Conservation (phyloP, 2,329 filamentous ascomycete species). For the Claviceps spartinae region DNA sequence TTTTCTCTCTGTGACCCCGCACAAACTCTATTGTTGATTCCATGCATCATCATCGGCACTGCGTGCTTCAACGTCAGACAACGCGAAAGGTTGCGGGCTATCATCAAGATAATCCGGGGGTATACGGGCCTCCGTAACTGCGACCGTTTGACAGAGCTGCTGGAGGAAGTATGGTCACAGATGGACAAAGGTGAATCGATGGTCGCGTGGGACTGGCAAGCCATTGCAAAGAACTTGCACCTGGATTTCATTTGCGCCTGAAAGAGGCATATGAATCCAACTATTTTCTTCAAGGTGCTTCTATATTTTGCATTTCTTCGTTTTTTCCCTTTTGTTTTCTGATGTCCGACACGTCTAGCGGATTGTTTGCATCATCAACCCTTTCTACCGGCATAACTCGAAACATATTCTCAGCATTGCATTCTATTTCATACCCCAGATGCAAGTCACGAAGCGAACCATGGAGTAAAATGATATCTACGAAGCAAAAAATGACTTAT, state of each 20-base stretch:
- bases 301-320: neutral
- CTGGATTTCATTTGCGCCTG: slow-evolving; percentile 42
- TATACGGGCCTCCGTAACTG: slow-evolving; percentile 49
- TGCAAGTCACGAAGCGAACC: too few relatives aligned
- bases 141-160: slow-evolving; percentile 36
- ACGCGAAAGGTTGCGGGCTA: slow-evolving; percentile 36
- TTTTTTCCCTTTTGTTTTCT: neutral
- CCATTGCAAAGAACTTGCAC: slow-evolving; percentile 36
- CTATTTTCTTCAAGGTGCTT: neutral
- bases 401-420: neutral
- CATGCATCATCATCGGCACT: slow-evolving; percentile 47
- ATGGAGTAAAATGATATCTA: too few relatives aligned
- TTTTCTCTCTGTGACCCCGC: slow-evolving; percentile 44
- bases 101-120: slow-evolving; percentile 36
- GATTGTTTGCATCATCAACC: neutral
- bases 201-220: slow-evolving; percentile 52
- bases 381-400: neutral
- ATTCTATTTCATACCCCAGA: neutral
- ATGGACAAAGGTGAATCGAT: slow-evolving; percentile 46
- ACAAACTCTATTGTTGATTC: slow-evolving; percentile 46
- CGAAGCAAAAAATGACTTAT: too few relatives aligned
- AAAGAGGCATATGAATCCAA: slow-evolving; percentile 10
- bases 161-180: slow-evolving; percentile 45
- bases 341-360: neutral
- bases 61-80: slow-evolving; percentile 40